Conservation (phyloP, 257 asterid species). For the Haberlea rhodopensis region DNA sequence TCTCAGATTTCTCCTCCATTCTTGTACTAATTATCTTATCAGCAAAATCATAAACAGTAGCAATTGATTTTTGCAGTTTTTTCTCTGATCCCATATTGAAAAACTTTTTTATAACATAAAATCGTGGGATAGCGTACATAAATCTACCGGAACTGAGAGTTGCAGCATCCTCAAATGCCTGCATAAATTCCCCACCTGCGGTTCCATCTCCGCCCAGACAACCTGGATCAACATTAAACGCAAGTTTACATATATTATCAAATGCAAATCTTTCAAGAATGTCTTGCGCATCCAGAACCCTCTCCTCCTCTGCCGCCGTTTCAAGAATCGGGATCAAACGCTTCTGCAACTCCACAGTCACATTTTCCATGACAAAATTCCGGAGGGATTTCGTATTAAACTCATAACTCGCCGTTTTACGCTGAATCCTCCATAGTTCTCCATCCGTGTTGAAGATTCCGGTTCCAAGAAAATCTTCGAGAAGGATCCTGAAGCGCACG, state of each 20-base stretch:
- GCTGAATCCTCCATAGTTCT: constrained; percentile 62
- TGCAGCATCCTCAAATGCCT: constrained; percentile 79
- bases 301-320: constrained; percentile 27
- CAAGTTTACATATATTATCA: constrained; percentile 71
- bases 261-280: constrained; percentile 76
- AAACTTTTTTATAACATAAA: constrained; percentile 42
- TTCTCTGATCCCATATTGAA: constrained; percentile 66
- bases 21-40: constrained; percentile 57
- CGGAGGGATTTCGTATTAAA: constrained; percentile 83
- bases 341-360: constrained; percentile 40
- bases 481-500: constrained; percentile 43
- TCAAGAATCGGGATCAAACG: constrained; percentile 57
- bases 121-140: constrained; percentile 51
- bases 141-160: constrained; percentile 75
- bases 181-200: constrained; percentile 59
- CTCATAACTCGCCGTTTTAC: constrained; percentile 86
- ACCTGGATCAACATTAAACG: constrained; percentile 74
- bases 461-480: constrained; percentile 67
- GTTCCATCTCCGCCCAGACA: constrained; percentile 71
- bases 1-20: constrained; percentile 41
- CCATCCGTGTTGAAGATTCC: constrained; percentile 83
- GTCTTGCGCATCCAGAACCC: constrained; percentile 63
- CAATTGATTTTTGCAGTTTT: constrained; percentile 45
- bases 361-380: constrained; percentile 65
- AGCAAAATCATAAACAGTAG: constrained; percentile 62